Base-by-base conservation (phyloP, 768 basidiomycete genomes). In the Rhodotorula kratochvilovae region DNA sequence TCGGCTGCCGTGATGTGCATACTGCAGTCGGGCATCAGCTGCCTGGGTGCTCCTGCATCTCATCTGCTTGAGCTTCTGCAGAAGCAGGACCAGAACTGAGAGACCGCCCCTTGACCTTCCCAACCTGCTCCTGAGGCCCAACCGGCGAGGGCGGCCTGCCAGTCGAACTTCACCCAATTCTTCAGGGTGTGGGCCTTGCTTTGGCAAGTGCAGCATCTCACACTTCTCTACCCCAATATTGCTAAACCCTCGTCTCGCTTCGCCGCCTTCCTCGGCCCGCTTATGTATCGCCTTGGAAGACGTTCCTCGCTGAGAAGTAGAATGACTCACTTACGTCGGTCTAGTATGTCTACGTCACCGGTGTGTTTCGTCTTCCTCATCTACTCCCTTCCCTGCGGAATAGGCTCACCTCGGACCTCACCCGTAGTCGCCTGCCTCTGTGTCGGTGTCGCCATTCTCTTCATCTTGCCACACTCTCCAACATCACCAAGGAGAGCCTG, bases 281-380 rank as follows among this genome's bases (percentile, higher is more conserved):
- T 90, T n/a, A n/a, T n/a, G n/a, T 73, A 90, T 90, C 75, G 89
- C 88, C 33, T 86, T 88, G n/a, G 8, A 83, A 86, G 63, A 89
- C 86, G 84, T 90, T 90, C 82, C 89, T 90, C 83, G 16, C 36
- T 6, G 36, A 19, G 15, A 82, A 57, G 54, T 19, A 57, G 42
- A 57, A 35, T 54, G 36, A 43, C 45, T 56, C 60, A 10, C 33
- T 27, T 25, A 16, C 13, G 31, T 39, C 39, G 39, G 58, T 61
- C n/a, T 45, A 66, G 46, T 70, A 46, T 27, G 46, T 50, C 31
- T 61, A 61, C 60, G 46, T 61, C 45, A 45, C 63, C 33, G 48
- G 48, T 50, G 48, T 23, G 48, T 48, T 25, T 23, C 7, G 8
- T 15, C 17, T 15, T 71, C 65, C 64, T 66, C 55, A 55, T 67